Evolutionary conservation across 2,329 filamentous ascomycete genomes (phyloP).

Genomic region (Monosporascus cannonballus): DNA sequence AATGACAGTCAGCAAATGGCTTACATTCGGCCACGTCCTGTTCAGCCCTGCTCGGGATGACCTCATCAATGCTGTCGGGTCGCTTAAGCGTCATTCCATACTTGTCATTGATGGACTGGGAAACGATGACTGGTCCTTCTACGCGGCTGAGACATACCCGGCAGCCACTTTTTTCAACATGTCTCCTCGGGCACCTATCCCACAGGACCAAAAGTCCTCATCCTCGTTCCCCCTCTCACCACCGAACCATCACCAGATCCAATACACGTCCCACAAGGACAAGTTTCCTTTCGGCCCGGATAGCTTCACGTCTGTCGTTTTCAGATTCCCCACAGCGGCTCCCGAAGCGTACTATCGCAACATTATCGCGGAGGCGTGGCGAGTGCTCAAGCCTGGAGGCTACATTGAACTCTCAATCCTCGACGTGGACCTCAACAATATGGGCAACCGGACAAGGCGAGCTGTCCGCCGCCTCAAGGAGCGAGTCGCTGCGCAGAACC

Average conservation of each 20-base stretch:
- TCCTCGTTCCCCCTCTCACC: conserved; percentile 50
- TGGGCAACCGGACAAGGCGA: conserved; percentile 66
- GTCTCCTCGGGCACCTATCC: conserved; percentile 50
- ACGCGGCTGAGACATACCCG: conserved; percentile 74
- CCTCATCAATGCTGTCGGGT: conserved; percentile 46
- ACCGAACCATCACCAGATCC: conserved; percentile 70
- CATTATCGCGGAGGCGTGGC: conserved; percentile 67
- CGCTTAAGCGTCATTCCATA: conserved; percentile 55
- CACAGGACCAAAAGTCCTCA: conserved; percentile 35
- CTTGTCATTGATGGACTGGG: conserved; percentile 78
- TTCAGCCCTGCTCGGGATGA: conserved; percentile 76
- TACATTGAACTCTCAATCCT: conserved; percentile 74
- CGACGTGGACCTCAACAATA: conserved; percentile 75
- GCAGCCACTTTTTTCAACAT: conserved; percentile 72
- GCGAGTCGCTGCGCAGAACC: conserved; percentile 54
- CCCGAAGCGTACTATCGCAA: conserved; percentile 64
- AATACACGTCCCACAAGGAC: conserved; percentile 54
- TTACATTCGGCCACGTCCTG: conserved; percentile 76
- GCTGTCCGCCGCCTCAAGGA: conserved; percentile 68
- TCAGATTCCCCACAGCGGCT: conserved; percentile 67
- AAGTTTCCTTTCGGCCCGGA: conserved; percentile 71
- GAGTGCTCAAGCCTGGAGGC: conserved; percentile 71
- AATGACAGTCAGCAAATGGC: conserved; percentile 82
- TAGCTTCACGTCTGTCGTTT: conserved; percentile 70
- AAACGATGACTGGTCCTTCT: conserved; percentile 86